Evolutionary conservation across 2,329 filamentous ascomycete genomes (phyloP).

Genomic region (Podosphaera xanthii): DNA sequence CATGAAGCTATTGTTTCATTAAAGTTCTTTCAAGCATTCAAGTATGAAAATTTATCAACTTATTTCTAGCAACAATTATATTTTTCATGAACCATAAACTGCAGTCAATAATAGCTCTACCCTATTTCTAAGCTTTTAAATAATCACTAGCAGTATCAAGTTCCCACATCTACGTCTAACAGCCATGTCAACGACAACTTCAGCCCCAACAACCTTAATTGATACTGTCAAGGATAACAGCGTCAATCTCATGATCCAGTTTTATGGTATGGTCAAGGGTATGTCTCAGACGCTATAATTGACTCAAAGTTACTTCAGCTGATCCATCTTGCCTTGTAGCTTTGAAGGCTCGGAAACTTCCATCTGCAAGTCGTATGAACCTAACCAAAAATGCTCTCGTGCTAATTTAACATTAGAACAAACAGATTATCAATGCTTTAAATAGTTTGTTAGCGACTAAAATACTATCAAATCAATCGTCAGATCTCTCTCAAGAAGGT

Average conservation of each 20-base stretch:
- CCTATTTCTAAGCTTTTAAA: neutral
- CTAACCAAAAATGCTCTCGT: neutral
- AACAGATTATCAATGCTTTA: constrained; percentile 74
- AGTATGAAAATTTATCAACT: neutral
- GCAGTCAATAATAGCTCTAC: neutral
- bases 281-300: constrained; percentile 8
- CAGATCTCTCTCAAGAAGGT: constrained; percentile 64
- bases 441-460: constrained; percentile 65
- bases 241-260: constrained; percentile 80
- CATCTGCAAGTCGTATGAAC: constrained; percentile 27
- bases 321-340: constrained; percentile 23
- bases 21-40: neutral
- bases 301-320: neutral
- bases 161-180: constrained; percentile 3
- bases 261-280: constrained; percentile 71
- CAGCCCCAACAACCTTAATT: constrained; percentile 14
- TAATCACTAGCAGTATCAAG: neutral
- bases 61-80: neutral
- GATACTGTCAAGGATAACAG: constrained; percentile 22
- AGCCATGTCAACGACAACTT: constrained; percentile 7
- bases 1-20: neutral
- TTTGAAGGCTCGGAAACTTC: constrained; percentile 74
- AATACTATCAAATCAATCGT: constrained; percentile 44
- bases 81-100: neutral
- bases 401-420: constrained; percentile 20